phyloP scores from a whole-genome alignment of 192 early-diverging fungal genomes.

The Thamnidium elegans region DNA sequence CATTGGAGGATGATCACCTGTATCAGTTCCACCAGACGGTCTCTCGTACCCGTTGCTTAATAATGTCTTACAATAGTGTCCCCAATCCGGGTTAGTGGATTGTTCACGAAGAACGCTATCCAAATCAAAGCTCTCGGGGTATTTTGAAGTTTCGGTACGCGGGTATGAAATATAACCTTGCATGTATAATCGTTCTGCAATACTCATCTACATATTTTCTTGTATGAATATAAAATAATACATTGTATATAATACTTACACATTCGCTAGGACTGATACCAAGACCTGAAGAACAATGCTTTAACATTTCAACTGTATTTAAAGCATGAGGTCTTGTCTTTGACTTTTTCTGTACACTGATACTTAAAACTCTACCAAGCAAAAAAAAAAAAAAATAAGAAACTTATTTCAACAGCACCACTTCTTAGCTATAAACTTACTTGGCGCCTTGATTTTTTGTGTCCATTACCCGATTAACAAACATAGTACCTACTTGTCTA shows the following conservation, averaged over 20 bases:
- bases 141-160: conserved; percentile 48
- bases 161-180: conserved; percentile 55
- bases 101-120: conserved; percentile 37
- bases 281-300: conserved; percentile 45
- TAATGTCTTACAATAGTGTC: conserved; percentile 30
- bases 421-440: conserved; percentile 25
- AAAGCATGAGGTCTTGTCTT: conserved; percentile 32
- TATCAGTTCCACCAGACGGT: conserved; percentile 44
- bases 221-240: not conserved
- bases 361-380: not conserved
- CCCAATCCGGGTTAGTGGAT: conserved; percentile 36
- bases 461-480: conserved; percentile 35
- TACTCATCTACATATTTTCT: conserved; percentile 35
- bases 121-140: conserved; percentile 48
- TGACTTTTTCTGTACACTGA: conserved; percentile 26
- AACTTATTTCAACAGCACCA: too few species aligned
- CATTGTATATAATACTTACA: conserved; percentile 20
- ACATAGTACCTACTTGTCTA: conserved; percentile 38
- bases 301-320: conserved; percentile 45
- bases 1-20: conserved; percentile 55
- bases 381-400: not conserved
- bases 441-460: conserved; percentile 30
- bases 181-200: conserved; percentile 47
- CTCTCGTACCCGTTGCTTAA: conserved; percentile 30
- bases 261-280: conserved; percentile 48